Evolutionary conservation across 139 green algal genomes (phyloP), one percentile per base, ranked within the genome.

Genomic region (Auxenochlorella pyrenoidosa): DNA sequence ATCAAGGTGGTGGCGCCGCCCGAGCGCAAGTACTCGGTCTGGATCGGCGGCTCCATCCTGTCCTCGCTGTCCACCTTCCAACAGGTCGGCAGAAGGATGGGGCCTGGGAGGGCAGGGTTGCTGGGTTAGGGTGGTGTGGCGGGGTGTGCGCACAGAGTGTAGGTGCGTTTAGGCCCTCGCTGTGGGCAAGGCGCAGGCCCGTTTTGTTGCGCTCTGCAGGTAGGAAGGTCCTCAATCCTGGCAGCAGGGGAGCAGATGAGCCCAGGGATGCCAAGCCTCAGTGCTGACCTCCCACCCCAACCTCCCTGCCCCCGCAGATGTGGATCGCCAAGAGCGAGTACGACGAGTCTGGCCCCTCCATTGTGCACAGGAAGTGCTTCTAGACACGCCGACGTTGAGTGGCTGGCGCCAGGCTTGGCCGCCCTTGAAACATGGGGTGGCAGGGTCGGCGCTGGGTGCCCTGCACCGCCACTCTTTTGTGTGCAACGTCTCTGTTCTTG

Each of bases 361-460:
- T 99, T 84, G 97, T 99, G 76, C 97, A 99, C 97, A 89, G 97
- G 47, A 99, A 99, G 93, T 99, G 97, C 94, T 99, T 99, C 91
- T 99, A 93, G 34, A 15, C 40, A 6, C 19, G 71, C 19, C 22
- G 34, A 68, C 3, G 59, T 3, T 22, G 8, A 34, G 63, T 26
- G 26, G 63, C 63, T 16, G 2, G 24, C 5, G 1, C 6, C 47
- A 6, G 47, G 47, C 47, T 58, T 12, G 47, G 63, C 63, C 22
- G 63, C 63, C 63, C 63, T 26, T 71, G 63, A 58, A 58, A 58
- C 47, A 58, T 58, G 47, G 47, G 47, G 47, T 12, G 12, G 47
- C 47, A 58, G 47, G 47, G 47, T 58, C 47, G 47, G n/a, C n/a
- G n/a, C n/a, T n/a, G n/a, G n/a, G n/a, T n/a, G n/a, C n/a, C n/a